These are phyloP conservation scores for Trypanosoma cruzi DNA, from an alignment of 208 protist genomes.

Conservation along the genomic window DNA sequence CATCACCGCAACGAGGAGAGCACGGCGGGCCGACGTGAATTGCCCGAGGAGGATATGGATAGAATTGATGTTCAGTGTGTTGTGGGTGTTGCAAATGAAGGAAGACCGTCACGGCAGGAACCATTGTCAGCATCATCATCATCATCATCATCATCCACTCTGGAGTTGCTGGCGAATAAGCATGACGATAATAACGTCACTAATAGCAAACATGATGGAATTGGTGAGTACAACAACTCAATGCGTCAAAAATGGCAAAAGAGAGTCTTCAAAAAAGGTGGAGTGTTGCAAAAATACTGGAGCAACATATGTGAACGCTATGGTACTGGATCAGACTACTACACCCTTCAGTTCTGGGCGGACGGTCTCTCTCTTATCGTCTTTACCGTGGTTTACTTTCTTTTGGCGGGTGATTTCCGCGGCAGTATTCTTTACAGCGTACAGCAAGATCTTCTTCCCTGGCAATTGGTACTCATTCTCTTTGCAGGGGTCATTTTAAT, in stretches of 20 bases:
- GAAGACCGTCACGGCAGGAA: neutral
- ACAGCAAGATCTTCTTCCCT: slow-evolving; percentile 66
- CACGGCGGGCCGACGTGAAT: neutral
- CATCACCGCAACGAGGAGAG: neutral
- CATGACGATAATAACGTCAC: neutral
- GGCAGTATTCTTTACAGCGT: slow-evolving; percentile 59
- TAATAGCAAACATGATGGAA: neutral
- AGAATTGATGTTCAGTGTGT: neutral
- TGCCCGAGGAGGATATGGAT: neutral
- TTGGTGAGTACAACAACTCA: neutral
- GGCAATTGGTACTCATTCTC: slow-evolving; percentile 61
- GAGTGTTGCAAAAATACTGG: slow-evolving; percentile 5
- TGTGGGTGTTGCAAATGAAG: neutral
- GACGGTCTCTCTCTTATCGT: slow-evolving; percentile 39
- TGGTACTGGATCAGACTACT: slow-evolving; percentile 63
- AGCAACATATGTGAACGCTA: slow-evolving; percentile 26
- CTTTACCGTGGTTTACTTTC: slow-evolving; percentile 61
- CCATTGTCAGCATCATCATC: too few species aligned
- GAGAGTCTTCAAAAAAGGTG: neutral
- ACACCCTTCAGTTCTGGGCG: slow-evolving; percentile 47
- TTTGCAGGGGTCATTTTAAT: slow-evolving; percentile 56
- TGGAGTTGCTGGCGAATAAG: neutral
- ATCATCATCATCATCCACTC: neutral
- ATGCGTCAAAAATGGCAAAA: neutral
- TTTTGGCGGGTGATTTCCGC: slow-evolving; percentile 31